phyloP scores from a whole-genome alignment of 495 filamentous ascomycete species.

The Daldinia grandis region DNA sequence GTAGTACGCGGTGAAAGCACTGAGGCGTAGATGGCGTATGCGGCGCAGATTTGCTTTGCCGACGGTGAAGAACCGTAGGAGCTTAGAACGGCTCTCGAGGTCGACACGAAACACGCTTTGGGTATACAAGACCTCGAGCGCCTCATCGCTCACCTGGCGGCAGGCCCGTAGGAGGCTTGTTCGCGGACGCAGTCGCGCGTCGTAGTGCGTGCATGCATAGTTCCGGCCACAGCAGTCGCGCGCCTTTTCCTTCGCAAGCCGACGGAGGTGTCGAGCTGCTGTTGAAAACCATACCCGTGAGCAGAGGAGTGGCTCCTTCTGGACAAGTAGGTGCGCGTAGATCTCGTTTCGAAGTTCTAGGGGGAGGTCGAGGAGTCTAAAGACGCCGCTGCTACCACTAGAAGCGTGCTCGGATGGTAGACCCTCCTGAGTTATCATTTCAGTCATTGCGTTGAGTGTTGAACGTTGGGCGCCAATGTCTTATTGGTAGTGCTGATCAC shows the following conservation, averaged over 20 bases:
- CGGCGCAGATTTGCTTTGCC: conserved; percentile 12
- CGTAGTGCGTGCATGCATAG: conserved; percentile 17
- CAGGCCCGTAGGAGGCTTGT: conserved; percentile 23
- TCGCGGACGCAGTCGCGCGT: conserved; percentile 3
- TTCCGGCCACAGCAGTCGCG: conserved; percentile 15
- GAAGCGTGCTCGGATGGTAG: background rate
- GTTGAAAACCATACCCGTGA: conserved; percentile 12
- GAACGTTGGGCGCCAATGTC: too few species aligned
- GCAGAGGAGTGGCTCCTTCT: background rate
- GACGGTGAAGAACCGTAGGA: conserved; percentile 12
- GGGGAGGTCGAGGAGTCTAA: conserved; percentile 22
- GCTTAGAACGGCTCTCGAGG: conserved; percentile 7
- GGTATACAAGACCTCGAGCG: conserved; percentile 31
- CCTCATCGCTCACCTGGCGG: conserved; percentile 33
- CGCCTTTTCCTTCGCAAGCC: conserved; percentile 1
- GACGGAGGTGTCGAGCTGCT: conserved; percentile 1
- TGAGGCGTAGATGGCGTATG: background rate
- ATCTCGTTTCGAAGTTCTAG: conserved; percentile 27
- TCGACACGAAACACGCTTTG: conserved; percentile 35
- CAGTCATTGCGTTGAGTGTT: background rate
- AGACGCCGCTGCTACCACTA: background rate
- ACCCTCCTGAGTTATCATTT: background rate
- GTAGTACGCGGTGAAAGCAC: background rate
- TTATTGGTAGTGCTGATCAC: background rate
- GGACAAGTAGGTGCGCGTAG: conserved; percentile 12